A percentile compares a stretch with the other conserved stretches of the same genome.
phyloP scores from a whole-genome alignment of 805 yeast species.

The Candida odintsovae region DNA sequence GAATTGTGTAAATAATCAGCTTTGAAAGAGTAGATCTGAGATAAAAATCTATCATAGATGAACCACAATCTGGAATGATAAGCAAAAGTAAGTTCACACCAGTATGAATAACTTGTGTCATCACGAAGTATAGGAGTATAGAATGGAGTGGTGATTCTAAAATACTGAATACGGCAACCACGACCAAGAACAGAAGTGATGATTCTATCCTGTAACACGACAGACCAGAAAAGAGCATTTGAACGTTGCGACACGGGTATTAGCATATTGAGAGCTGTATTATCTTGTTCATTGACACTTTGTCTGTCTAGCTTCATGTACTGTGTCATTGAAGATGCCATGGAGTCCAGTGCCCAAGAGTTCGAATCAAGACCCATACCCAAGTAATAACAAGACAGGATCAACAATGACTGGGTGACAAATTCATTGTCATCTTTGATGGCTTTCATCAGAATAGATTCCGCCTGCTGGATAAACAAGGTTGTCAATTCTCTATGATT shows the following conservation, averaged over 20 bases:
- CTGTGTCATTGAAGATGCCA: conserved; percentile 27
- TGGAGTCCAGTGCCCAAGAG: conserved; percentile 29
- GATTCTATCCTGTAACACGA: conserved; percentile 27
- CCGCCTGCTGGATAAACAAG: conserved; percentile 21
- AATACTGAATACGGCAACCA: conserved; percentile 29
- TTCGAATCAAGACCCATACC: conserved; percentile 29
- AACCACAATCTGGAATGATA: conserved; percentile 28
- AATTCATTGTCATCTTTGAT: conserved; percentile 19
- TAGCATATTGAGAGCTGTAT: not conserved
- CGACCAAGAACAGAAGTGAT: conserved; percentile 29
- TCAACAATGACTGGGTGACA: conserved; percentile 24
- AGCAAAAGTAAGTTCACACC: conserved; percentile 23
- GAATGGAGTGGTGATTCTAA: conserved; percentile 27
- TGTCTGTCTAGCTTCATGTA: conserved; percentile 22
- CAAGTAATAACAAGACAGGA: conserved; percentile 27
- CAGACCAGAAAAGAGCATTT: conserved; percentile 24
- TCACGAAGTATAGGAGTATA: conserved; percentile 13
- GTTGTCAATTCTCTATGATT: conserved; percentile 9
- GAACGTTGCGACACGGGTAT: conserved; percentile 1
- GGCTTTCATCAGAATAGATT: conserved; percentile 20
- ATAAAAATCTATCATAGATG: conserved; percentile 25
- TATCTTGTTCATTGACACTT: not conserved
- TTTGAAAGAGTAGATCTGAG: conserved; percentile 30
- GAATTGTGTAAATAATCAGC: conserved; percentile 29
- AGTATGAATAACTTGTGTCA: conserved; percentile 3